A percentile compares a stretch with the other conserved stretches of the same genome.
Evolutionary conservation across 805 yeast species (phyloP).

Genomic region (Candida sithepensis): DNA sequence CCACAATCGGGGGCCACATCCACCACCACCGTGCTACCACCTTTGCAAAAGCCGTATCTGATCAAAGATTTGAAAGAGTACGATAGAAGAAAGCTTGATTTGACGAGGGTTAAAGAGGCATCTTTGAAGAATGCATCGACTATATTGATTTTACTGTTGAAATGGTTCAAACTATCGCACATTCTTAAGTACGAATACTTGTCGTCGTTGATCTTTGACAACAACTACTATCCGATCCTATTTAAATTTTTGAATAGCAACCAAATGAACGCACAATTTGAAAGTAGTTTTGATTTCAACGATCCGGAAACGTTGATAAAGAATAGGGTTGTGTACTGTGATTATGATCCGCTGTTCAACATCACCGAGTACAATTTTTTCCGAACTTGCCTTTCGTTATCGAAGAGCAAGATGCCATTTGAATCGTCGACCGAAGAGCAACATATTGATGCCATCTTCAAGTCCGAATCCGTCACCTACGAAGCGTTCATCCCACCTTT

Average conservation of each 20-base stretch:
- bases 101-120: slow-evolving; percentile 57
- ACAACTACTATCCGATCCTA: slow-evolving; percentile 45
- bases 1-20: slow-evolving; percentile 21
- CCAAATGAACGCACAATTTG: slow-evolving; percentile 24
- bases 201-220: slow-evolving; percentile 68
- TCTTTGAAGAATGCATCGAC: slow-evolving; percentile 57
- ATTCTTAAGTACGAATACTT: slow-evolving; percentile 75
- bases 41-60: slow-evolving; percentile 14
- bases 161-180: slow-evolving; percentile 81
- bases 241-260: slow-evolving; percentile 32
- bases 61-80: slow-evolving; percentile 16
- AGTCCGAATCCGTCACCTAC: slow-evolving; percentile 9
- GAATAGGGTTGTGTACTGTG: slow-evolving; percentile 30
- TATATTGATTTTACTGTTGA: slow-evolving; percentile 48
- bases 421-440: slow-evolving; percentile 8
- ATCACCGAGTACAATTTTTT: slow-evolving; percentile 27
- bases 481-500: slow-evolving; percentile 27
- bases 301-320: slow-evolving; percentile 25
- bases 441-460: slow-evolving; percentile 16
- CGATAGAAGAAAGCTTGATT: slow-evolving; percentile 45
- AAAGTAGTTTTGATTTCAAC: slow-evolving; percentile 23
- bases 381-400: slow-evolving; percentile 17
- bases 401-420: slow-evolving; percentile 2
- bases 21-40: too few relatives aligned
- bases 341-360: slow-evolving; percentile 26